Conservation (phyloP, 2,329 filamentous ascomycete genomes). For the Cryphonectria carpinicola region DNA sequence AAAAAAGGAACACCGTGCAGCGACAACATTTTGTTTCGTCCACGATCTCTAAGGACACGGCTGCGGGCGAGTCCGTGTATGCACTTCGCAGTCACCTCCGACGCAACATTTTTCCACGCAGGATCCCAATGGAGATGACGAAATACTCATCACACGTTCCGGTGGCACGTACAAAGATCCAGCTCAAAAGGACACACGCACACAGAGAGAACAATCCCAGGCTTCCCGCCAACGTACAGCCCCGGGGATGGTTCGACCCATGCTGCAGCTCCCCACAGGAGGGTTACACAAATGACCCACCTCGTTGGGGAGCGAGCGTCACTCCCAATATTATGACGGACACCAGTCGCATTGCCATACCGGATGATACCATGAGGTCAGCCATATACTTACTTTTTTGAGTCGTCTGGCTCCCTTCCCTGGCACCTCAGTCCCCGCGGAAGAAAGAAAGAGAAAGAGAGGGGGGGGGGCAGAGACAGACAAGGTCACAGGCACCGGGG, state of each 20-base stretch:
- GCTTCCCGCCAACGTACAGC: neutral
- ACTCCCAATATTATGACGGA: neutral
- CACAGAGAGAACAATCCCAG: neutral
- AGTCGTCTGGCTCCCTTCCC: neutral
- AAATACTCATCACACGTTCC: neutral
- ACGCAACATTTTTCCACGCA: neutral
- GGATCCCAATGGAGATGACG: neutral
- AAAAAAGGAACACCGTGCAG: neutral
- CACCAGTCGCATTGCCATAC: neutral
- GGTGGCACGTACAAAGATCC: neutral
- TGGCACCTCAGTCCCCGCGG: neutral
- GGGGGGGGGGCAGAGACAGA: too few relatives aligned
- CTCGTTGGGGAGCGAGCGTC: neutral
- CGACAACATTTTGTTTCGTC: neutral
- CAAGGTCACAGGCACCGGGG: too few relatives aligned
- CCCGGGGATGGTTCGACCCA: neutral
- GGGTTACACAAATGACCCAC: neutral
- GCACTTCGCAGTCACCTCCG: neutral
- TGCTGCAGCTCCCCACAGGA: constrained; percentile 6
- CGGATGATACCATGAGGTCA: neutral
- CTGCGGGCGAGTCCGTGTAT: neutral
- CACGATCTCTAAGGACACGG: neutral
- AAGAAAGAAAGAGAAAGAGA: too few relatives aligned
- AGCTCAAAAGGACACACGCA: neutral
- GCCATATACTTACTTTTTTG: neutral